Evolutionary conservation across 164 flowering plant species (phyloP).

Genomic region (Liriodendron chinense): DNA sequence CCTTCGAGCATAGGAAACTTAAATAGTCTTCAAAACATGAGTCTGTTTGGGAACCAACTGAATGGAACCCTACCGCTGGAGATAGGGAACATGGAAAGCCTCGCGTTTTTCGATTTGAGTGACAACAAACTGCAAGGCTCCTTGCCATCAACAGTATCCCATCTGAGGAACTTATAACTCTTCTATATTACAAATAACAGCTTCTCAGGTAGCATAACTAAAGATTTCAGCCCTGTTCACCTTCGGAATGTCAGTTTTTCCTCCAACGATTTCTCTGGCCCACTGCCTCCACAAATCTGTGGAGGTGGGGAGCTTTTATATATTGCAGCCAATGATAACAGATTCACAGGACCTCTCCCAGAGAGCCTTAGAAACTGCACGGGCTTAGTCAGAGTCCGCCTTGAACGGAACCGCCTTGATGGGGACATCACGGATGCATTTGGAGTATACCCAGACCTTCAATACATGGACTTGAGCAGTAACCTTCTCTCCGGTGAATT

Average conservation of each 20-base stretch:
- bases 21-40: constrained; percentile 4
- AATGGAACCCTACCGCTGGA: constrained; percentile 24
- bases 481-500: constrained; percentile 19
- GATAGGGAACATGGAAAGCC: constrained; percentile 19
- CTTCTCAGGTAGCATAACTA: constrained; percentile 25
- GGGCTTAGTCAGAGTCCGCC: constrained; percentile 38
- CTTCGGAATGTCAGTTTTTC: constrained; percentile 17
- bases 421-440: constrained; percentile 40
- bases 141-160: constrained; percentile 22
- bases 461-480: constrained; percentile 19
- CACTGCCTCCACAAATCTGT: constrained; percentile 11
- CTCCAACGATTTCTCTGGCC: constrained; percentile 25
- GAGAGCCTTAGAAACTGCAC: constrained; percentile 34
- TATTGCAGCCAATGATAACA: neutral
- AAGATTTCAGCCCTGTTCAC: constrained; percentile 22
- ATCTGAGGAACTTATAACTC: constrained; percentile 7
- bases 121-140: constrained; percentile 18
- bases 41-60: constrained; percentile 17
- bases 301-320: neutral
- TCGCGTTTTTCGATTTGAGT: constrained; percentile 13
- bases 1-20: neutral
- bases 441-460: constrained; percentile 30
- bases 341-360: neutral
- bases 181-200: constrained; percentile 19
- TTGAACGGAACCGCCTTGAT: constrained; percentile 45